Evolutionary conservation across 768 basidiomycete species (phyloP), one percentile per base, ranked within the genome.

Genomic region (Trametes gibbosa): DNA sequence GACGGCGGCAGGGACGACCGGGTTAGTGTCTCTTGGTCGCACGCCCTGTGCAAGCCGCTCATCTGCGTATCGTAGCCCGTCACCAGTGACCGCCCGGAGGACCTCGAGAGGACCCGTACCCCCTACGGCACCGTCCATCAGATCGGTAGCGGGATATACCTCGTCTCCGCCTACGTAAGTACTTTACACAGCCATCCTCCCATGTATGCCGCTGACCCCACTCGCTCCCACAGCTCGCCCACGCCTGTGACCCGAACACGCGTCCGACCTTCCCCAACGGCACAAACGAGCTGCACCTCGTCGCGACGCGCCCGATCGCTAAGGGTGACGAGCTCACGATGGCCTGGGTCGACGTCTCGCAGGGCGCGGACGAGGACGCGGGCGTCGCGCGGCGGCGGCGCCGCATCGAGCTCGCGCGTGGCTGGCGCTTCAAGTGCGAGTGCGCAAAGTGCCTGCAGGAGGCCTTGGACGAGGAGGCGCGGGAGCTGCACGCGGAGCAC

Each of bases 381-480:
- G 69, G 73, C 2, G 84, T 86, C 27, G 83, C 84, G 51, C 78
- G 88, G 55, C 77, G 83, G 56, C 79, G 87, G 43, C 77, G 91
- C 62, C 81, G 92, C 32, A 77, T 79, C 65, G 89, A 91, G 75
- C 80, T 94, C 37, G 89, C 82, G 23, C 80, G 87, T 42, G 91
- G 92, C 34, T 94, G 92, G 92, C 78, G 80, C 57, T 92, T 93
- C 69, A 84, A 88, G 12, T 94, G 92, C 67, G 71, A 75, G 50
- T 94, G 92, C 69, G 72, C 77, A 53, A 80, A 83, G 43, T 93
- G 92, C 68, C 68, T 72, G 37, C 75, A 73, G 53, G 91, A 93
- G 70, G 68, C 58, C 12, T 24, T 58, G 12, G 48, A 58, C 21
- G 61, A 62, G 43, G 39, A 56, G 55, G 59, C 50, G 51, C 42